Evolutionary conservation across 441 rosid genomes (phyloP), one percentile per base, ranked within the genome.

Genomic region (Syzygium malaccense): DNA sequence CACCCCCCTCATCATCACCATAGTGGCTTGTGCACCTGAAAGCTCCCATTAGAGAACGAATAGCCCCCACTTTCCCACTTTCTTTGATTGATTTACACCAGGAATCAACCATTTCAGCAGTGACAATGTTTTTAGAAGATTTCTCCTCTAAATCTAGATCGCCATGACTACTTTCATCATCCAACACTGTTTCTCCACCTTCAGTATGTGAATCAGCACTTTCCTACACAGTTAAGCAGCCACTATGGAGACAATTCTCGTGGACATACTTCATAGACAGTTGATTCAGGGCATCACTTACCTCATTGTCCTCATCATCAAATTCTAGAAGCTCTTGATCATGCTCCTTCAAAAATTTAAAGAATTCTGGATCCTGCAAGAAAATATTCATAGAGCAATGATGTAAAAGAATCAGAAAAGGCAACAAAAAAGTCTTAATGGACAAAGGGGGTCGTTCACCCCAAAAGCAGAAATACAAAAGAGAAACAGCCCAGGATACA

Each of bases 11-110:
- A 90, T 98, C 99, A 93, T 97, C 99, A 79, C 99, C 99, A 83
- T 96, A 96, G 91, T 98, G 99, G 90, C 98, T 96, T 18, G 99
- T 98, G 87, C 93, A 94, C 93, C 98, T 94, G 91, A 94, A 98
- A 92, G 98, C 99, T 92, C 94, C 94, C 95, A 96, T 87, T 86
- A 98, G 94, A 89, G 96, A 93, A 87, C 96, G 98, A 85, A 95
- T 92, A 19, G 93, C 95, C 87, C 98, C 93, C 88, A 97, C 88
- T 91, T 93, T 96, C 12, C 93, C 92, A 53, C 93, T 93, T 89
- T 94, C 94, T 90, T 66, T 90, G 87, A 95, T 94, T 86, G 95
- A 90, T 53, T 91, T 90, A 89, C 95, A 92, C 99, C 99, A 98
- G 54, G 95, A 92, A 54, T 97, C 95, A 80, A 98, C 96, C 99